These are phyloP conservation scores for Begonia loranthoides DNA, from an alignment of 306 rosid species.

Conservation along the genomic window DNA sequence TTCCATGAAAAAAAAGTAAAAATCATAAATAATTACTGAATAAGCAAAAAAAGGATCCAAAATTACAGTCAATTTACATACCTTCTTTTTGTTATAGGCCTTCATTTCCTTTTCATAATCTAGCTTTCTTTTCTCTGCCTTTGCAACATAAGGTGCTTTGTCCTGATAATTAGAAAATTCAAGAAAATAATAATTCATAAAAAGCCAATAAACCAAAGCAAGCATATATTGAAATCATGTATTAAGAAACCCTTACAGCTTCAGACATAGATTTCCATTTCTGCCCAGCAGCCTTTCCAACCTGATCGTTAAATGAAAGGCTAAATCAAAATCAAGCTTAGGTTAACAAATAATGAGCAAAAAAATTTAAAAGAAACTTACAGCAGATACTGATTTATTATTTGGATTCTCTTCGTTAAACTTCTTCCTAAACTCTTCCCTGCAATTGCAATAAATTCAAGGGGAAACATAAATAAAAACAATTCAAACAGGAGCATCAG, in stretches of 20 bases:
- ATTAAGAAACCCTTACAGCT: slow-evolving; percentile 27
- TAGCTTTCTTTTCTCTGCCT: slow-evolving; percentile 61
- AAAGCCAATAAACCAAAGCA: too few relatives aligned
- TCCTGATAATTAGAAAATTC: slow-evolving; percentile 25
- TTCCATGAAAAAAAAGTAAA: not conserved
- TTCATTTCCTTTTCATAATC: slow-evolving; percentile 74
- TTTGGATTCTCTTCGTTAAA: slow-evolving; percentile 72
- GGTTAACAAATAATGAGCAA: too few relatives aligned
- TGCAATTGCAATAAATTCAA: slow-evolving; percentile 4
- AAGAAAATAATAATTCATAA: too few relatives aligned
- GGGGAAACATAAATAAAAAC: too few relatives aligned
- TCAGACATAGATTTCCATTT: slow-evolving; percentile 72
- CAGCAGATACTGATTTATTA: slow-evolving; percentile 83
- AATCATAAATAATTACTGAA: too few relatives aligned
- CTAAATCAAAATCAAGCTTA: not conserved
- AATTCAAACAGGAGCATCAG: too few relatives aligned
- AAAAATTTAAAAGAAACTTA: slow-evolving; percentile 12
- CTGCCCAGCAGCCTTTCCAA: slow-evolving; percentile 88
- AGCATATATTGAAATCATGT: too few relatives aligned
- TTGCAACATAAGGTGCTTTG: slow-evolving; percentile 63
- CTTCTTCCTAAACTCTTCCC: slow-evolving; percentile 89
- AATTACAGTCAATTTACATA: not conserved
- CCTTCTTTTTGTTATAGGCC: slow-evolving; percentile 77
- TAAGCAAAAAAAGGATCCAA: too few relatives aligned
- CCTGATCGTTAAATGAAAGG: slow-evolving; percentile 23